Conservation (phyloP, 176 grass and related monocot species). For the Oryza nivara region DNA sequence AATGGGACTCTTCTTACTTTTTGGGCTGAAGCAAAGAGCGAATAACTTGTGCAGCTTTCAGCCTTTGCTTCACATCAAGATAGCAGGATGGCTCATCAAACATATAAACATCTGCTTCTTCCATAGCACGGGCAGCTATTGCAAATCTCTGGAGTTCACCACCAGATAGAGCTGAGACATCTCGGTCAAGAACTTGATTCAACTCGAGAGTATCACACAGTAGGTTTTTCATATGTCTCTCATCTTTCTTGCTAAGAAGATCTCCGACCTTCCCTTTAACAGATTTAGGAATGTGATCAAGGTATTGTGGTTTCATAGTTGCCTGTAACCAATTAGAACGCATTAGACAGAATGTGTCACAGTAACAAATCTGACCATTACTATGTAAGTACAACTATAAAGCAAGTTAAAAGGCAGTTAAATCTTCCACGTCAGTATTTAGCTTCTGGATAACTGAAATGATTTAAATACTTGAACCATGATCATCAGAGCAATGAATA, state of each 20-base stretch:
- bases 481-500: background rate
- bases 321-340: constrained; percentile 33
- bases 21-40: constrained; percentile 53
- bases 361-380: background rate
- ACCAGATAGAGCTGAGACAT: constrained; percentile 74
- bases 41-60: constrained; percentile 48
- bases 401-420: background rate
- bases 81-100: constrained; percentile 71
- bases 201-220: constrained; percentile 63
- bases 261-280: constrained; percentile 77
- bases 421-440: background rate
- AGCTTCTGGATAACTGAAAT: background rate
- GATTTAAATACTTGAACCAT: background rate
- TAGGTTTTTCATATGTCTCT: constrained; percentile 57
- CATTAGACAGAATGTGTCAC: background rate
- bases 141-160: constrained; percentile 87
- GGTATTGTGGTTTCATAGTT: constrained; percentile 73
- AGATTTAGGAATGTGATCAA: constrained; percentile 74
- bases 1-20: constrained; percentile 38
- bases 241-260: constrained; percentile 53
- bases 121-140: constrained; percentile 64
- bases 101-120: constrained; percentile 74
- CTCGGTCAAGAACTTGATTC: constrained; percentile 70
- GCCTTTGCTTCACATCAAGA: constrained; percentile 50
- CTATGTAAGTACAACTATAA: background rate